Conservation (phyloP, 345 rosid genomes). For the Camelina neglecta region DNA sequence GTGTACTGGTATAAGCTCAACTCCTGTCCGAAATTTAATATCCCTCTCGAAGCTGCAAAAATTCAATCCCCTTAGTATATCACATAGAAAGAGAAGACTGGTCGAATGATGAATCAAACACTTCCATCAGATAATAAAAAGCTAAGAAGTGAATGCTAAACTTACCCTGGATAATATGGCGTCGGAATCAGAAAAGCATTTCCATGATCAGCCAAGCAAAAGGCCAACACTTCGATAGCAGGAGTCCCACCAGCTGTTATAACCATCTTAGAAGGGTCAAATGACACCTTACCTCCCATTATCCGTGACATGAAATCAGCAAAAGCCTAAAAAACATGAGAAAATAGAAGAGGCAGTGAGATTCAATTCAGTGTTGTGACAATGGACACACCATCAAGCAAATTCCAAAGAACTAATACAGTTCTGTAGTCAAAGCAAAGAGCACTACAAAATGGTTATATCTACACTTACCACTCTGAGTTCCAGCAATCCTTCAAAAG, state of each 20-base stretch:
- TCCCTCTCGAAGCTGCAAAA: conserved; percentile 85
- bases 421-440: background rate
- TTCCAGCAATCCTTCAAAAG: conserved; percentile 67
- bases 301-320: conserved; percentile 76
- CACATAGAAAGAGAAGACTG: background rate
- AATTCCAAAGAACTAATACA: background rate
- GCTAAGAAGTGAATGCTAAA: conserved; percentile 10
- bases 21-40: conserved; percentile 76
- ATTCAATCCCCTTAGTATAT: conserved; percentile 25
- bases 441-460: background rate
- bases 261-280: conserved; percentile 72
- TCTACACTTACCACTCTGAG: conserved; percentile 73
- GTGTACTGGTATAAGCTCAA: conserved; percentile 85
- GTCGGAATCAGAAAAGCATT: conserved; percentile 84
- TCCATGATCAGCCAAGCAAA: conserved; percentile 93
- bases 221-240: conserved; percentile 83
- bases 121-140: background rate
- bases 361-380: background rate
- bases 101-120: background rate
- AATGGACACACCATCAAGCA: background rate
- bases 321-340: conserved; percentile 62
- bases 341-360: background rate
- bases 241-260: conserved; percentile 89
- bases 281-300: conserved; percentile 59
- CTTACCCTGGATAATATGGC: conserved; percentile 92